phyloP scores from a whole-genome alignment of 2,329 filamentous ascomycete genomes.

The Fusarium abutilonis region DNA sequence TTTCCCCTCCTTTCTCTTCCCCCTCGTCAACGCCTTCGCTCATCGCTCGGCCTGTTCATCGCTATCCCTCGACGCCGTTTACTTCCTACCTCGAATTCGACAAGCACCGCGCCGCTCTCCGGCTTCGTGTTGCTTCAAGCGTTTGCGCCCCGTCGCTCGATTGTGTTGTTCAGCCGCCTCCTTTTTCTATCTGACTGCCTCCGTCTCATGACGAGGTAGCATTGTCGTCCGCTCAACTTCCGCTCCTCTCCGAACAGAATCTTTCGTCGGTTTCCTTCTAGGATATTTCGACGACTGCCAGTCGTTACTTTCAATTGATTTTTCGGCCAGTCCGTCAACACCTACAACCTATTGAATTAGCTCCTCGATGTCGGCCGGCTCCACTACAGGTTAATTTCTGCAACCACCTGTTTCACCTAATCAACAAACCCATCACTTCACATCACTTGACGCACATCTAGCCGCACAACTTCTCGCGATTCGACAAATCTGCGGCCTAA shows the following conservation, averaged over 20 bases:
- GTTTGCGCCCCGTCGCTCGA: conserved; percentile 37
- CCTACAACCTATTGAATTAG: conserved; percentile 35
- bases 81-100: conserved; percentile 37
- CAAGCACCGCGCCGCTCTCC: conserved; percentile 36
- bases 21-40: conserved; percentile 45
- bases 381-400: conserved; percentile 38
- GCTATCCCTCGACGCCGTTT: conserved; percentile 38
- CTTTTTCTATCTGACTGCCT: conserved; percentile 31
- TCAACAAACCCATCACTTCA: conserved; percentile 21
- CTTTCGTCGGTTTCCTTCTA: conserved; percentile 44
- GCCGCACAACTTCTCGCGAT: conserved; percentile 18
- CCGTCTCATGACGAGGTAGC: conserved; percentile 43
- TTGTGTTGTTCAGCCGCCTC: conserved; percentile 24
- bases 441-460: conserved; percentile 1
- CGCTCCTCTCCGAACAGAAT: conserved; percentile 36
- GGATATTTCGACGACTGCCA: conserved; percentile 46
- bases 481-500: conserved; percentile 29
- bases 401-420: conserved; percentile 13
- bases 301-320: conserved; percentile 45
- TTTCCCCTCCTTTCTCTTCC: conserved; percentile 37
- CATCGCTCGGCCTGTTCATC: conserved; percentile 43
- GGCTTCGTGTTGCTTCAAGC: conserved; percentile 35
- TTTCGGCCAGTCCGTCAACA: conserved; percentile 27
- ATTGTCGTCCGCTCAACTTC: conserved; percentile 24
- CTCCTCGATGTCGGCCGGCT: conserved; percentile 45